phyloP scores from a whole-genome alignment of 192 early-diverging fungal species.

The Allomyces macrogynus region DNA sequence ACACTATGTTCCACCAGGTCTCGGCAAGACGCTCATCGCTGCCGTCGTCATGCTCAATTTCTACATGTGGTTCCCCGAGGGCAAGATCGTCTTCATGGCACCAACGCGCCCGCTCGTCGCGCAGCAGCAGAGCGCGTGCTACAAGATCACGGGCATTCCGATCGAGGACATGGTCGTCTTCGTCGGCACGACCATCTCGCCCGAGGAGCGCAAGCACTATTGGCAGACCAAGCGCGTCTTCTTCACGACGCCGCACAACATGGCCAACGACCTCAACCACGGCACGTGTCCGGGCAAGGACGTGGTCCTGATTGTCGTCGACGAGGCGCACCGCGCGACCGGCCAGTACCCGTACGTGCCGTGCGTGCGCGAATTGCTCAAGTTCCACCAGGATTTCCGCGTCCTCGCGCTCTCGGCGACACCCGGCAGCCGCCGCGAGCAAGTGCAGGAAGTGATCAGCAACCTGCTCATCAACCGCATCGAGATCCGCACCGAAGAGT shows the following conservation, averaged over 20 bases:
- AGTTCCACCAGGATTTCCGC: constrained; percentile 31
- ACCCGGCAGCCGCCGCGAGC: constrained; percentile 45
- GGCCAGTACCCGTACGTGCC: constrained; percentile 68
- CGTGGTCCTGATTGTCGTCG: constrained; percentile 55
- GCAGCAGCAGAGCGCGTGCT: constrained; percentile 80
- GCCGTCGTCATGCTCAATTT: constrained; percentile 84
- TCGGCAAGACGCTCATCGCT: constrained; percentile 90
- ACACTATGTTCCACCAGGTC: constrained; percentile 14
- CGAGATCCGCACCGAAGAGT: constrained; percentile 75
- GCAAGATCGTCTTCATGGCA: constrained; percentile 71
- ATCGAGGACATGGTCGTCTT: constrained; percentile 27
- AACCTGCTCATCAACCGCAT: constrained; percentile 59
- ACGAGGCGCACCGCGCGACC: constrained; percentile 77
- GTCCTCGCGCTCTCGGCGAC: constrained; percentile 76
- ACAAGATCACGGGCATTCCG: constrained; percentile 56
- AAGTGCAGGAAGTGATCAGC: constrained; percentile 50
- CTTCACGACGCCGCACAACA: constrained; percentile 70
- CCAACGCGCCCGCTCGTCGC: constrained; percentile 78
- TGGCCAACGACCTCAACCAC: constrained; percentile 61
- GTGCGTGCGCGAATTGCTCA: constrained; percentile 37
- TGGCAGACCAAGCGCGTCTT: constrained; percentile 57
- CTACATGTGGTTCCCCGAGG: constrained; percentile 75
- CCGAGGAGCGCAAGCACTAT: constrained; percentile 23
- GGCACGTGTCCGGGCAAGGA: constrained; percentile 42
- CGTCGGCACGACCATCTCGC: constrained; percentile 40